Evolutionary conservation across 441 rosid genomes (phyloP).

Genomic region (Pelargonium hybrid): DNA sequence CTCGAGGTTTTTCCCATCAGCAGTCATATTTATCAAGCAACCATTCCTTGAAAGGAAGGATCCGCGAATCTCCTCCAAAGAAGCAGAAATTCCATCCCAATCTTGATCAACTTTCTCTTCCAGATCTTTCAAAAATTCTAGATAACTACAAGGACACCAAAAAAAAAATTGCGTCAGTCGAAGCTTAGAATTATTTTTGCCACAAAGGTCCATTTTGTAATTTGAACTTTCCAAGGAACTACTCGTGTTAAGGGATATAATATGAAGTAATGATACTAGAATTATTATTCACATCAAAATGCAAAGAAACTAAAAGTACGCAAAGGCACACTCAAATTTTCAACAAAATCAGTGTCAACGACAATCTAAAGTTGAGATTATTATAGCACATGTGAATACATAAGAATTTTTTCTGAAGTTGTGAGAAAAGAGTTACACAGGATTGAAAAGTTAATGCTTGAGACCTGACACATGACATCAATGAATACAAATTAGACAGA

Average conservation of each 20-base stretch:
- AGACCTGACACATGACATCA: background rate
- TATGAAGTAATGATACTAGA: background rate
- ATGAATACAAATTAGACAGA: background rate
- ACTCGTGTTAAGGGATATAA: background rate
- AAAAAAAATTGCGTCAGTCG: constrained; percentile 18
- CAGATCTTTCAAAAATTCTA: constrained; percentile 61
- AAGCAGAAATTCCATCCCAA: constrained; percentile 76
- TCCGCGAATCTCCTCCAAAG: constrained; percentile 74
- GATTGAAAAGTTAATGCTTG: background rate
- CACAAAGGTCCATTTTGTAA: background rate
- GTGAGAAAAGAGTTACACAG: background rate
- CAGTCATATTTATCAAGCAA: constrained; percentile 84
- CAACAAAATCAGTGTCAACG: background rate
- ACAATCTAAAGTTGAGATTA: background rate
- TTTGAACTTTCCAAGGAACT: background rate
- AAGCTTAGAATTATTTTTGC: background rate
- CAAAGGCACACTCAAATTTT: background rate
- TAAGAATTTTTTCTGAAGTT: background rate
- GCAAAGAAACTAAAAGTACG: background rate
- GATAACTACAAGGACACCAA: constrained; percentile 39
- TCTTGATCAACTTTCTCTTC: constrained; percentile 80
- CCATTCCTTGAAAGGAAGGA: constrained; percentile 63
- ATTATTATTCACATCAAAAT: background rate
- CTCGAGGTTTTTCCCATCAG: constrained; percentile 60
- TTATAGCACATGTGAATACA: background rate